phyloP scores from a whole-genome alignment of 225 moss, liverwort and hornwort species.

The Bryoerythrophyllum caledonicum region DNA sequence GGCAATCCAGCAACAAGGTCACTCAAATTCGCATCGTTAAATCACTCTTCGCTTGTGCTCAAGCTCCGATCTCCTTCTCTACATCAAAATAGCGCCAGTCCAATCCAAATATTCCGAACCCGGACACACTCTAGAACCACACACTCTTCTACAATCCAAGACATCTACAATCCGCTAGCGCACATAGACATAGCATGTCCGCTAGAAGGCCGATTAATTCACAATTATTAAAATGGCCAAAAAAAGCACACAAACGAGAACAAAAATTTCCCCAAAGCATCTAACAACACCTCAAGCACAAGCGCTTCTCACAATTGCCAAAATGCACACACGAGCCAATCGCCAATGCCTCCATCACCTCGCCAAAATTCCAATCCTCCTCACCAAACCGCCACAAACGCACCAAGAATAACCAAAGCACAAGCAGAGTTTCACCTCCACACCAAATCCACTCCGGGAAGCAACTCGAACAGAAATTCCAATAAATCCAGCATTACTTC shows the following conservation, averaged over 20 bases:
- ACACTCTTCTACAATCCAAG: neutral
- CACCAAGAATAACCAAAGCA: constrained; percentile 1
- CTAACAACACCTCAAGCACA: constrained; percentile 19
- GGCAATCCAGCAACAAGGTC: constrained; percentile 5
- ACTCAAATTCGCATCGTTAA: neutral
- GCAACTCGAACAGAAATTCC: neutral
- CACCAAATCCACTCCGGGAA: neutral
- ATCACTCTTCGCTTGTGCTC: constrained; percentile 14
- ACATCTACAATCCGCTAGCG: neutral
- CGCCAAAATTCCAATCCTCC: constrained; percentile 7
- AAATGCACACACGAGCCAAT: constrained; percentile 1
- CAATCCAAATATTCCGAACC: constrained; percentile 8
- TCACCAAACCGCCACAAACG: neutral
- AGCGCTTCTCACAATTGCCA: constrained; percentile 1
- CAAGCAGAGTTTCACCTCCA: neutral
- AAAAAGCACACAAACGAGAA: neutral
- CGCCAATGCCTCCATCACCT: neutral
- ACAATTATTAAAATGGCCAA: neutral
- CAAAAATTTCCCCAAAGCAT: constrained; percentile 1
- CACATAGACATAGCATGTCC: neutral
- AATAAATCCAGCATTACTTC: constrained; percentile 12
- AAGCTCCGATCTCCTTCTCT: constrained; percentile 3
- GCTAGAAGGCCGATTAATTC: neutral
- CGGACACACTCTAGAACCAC: neutral
- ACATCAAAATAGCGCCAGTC: constrained; percentile 4